Conservation (phyloP, 441 rosid genomes). For the Populus trichocarpa region DNA sequence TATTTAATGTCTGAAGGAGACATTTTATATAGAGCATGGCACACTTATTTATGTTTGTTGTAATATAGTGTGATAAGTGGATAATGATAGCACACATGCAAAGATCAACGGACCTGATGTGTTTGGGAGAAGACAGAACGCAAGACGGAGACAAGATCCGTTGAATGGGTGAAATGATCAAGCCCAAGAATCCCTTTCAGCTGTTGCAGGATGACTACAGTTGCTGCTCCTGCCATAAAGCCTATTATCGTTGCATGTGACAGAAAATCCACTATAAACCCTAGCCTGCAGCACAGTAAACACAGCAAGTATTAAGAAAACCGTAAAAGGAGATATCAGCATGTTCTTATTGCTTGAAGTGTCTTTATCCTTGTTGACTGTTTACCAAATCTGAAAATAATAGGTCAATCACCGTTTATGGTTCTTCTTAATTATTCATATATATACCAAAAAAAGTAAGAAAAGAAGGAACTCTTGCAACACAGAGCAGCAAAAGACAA, state of each 20-base stretch:
- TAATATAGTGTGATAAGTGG: neutral
- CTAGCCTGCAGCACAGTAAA: slow-evolving; percentile 59
- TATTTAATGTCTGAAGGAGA: neutral
- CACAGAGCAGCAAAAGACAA: neutral
- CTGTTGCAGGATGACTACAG: slow-evolving; percentile 87
- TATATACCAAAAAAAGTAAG: neutral
- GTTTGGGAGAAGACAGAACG: slow-evolving; percentile 84
- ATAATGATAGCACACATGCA: neutral
- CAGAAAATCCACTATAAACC: slow-evolving; percentile 88
- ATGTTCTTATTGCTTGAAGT: neutral
- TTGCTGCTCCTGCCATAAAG: slow-evolving; percentile 97
- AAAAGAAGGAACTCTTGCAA: neutral
- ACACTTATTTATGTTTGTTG: neutral
- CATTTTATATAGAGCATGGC: neutral
- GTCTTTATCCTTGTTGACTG: neutral
- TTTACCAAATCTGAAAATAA: neutral
- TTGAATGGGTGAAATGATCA: slow-evolving; percentile 66
- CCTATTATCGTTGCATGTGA: slow-evolving; percentile 98
- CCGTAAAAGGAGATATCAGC: neutral
- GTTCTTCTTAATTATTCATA: neutral
- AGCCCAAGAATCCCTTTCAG: slow-evolving; percentile 88
- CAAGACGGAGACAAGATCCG: slow-evolving; percentile 75
- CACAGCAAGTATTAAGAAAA: neutral
- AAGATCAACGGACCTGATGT: slow-evolving; percentile 44
- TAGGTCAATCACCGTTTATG: neutral